Evolutionary conservation across 106 monocot genomes (phyloP).

Genomic region (Gastrodia elata): DNA sequence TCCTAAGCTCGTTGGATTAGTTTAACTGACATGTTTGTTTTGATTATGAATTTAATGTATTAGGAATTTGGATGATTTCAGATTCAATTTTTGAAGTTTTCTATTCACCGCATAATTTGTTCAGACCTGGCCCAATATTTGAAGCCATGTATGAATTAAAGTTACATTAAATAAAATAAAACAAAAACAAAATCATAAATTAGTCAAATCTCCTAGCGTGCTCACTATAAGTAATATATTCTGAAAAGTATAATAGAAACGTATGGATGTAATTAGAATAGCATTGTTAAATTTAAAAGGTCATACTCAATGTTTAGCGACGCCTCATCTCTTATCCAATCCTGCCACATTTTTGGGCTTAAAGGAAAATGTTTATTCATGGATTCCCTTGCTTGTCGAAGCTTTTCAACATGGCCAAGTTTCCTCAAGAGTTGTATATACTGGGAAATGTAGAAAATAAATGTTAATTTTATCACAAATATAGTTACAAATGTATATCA

Average conservation of each 20-base stretch:
- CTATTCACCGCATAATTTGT: no score
- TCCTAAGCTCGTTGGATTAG: no score
- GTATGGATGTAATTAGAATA: background rate
- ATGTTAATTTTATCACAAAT: background rate
- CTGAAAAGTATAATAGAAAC: background rate
- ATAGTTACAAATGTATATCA: background rate
- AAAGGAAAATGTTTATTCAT: constrained; percentile 78
- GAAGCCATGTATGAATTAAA: background rate
- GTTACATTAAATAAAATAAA: background rate
- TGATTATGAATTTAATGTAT: no score
- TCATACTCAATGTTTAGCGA: constrained; percentile 44
- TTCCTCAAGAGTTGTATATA: constrained; percentile 73
- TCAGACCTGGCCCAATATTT: no score
- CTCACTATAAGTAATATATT: background rate
- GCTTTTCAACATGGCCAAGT: constrained; percentile 57
- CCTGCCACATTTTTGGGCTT: constrained; percentile 78
- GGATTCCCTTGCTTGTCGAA: constrained; percentile 56
- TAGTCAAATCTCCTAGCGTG: background rate
- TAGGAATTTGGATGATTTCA: background rate
- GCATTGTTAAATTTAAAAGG: background rate
- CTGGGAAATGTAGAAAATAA: constrained; percentile 26
- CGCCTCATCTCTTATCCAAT: constrained; percentile 77
- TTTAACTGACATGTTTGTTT: no score
- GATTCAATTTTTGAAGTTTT: no score
- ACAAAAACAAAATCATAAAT: background rate